phyloP scores from a whole-genome alignment of 345 rosid species.

The Viola odorata region DNA sequence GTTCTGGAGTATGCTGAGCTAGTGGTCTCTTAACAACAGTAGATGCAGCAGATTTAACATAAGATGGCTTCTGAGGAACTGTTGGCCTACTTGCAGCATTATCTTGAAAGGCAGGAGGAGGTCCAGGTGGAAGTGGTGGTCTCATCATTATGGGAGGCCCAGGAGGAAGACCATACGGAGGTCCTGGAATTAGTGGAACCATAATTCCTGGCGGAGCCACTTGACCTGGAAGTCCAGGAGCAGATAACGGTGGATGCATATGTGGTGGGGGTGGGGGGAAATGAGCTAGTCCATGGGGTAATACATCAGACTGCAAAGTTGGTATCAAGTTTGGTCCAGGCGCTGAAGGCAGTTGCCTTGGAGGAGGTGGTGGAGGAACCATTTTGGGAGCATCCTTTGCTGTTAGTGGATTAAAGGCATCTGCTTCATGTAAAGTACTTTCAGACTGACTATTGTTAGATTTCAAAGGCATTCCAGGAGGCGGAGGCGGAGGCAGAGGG shows the following conservation, averaged over 20 bases:
- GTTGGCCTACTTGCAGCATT: constrained; percentile 44
- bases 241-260: constrained; percentile 42
- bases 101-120: constrained; percentile 60
- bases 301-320: constrained; percentile 45
- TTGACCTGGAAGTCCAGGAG: constrained; percentile 47
- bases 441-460: constrained; percentile 42
- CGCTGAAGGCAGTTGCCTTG: constrained; percentile 48
- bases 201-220: constrained; percentile 54
- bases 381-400: constrained; percentile 39
- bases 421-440: constrained; percentile 39
- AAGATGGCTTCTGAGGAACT: constrained; percentile 81
- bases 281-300: constrained; percentile 64
- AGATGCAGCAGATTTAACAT: constrained; percentile 93
- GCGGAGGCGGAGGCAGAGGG: constrained; percentile 64
- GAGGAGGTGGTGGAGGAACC: constrained; percentile 89
- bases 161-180: constrained; percentile 82
- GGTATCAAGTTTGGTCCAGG: constrained; percentile 42
- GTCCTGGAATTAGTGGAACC: constrained; percentile 67
- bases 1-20: constrained; percentile 98
- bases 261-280: constrained; percentile 77
- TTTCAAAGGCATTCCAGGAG: constrained; percentile 41
- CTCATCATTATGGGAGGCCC: constrained; percentile 91
- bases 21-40: constrained; percentile 96
- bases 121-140: constrained; percentile 97
- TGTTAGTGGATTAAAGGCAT: constrained; percentile 34